Percentiles rank a stretch among this genome's conserved stretches.
Evolutionary conservation across 2,329 filamentous ascomycete species (phyloP).

Genomic region (Calonectria pseudoreteaudii): DNA sequence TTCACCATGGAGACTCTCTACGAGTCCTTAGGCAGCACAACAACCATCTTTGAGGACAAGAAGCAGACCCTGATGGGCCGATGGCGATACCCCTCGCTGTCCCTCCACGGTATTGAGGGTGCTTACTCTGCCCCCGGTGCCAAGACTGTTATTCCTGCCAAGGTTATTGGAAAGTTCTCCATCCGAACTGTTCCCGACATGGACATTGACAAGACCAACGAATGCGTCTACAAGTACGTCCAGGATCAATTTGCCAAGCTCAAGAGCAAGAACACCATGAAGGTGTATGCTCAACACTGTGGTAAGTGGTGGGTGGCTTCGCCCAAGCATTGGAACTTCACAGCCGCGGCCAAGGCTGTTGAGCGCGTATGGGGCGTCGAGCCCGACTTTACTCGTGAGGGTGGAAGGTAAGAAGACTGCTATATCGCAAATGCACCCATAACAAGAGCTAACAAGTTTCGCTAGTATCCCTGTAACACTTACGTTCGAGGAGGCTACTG

Average conservation of each 20-base stretch:
- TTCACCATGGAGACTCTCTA: conserved; percentile 98
- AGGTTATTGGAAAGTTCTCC: conserved; percentile 98
- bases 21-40: conserved; percentile 90
- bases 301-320: conserved; percentile 99
- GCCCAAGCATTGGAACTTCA: conserved; percentile 99
- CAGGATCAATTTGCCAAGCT: conserved; percentile 88
- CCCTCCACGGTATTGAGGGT: conserved; percentile 93
- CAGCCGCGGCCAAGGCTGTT: conserved; percentile 93
- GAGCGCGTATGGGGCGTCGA: conserved; percentile 93
- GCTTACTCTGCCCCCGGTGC: conserved; percentile 93
- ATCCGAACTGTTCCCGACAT: conserved; percentile 98
- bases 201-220: conserved; percentile 91
- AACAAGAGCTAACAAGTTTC: conserved; percentile 27
- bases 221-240: conserved; percentile 85
- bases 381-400: conserved; percentile 96
- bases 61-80: conserved; percentile 94
- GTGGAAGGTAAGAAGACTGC: conserved; percentile 77
- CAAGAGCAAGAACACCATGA: conserved; percentile 90
- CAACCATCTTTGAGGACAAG: conserved; percentile 88
- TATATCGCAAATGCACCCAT: background rate
- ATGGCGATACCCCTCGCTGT: conserved; percentile 95
- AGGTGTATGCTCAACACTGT: conserved; percentile 84
- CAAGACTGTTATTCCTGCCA: conserved; percentile 98
- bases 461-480: conserved; percentile 92
- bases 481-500: conserved; percentile 96